Evolutionary conservation across 768 basidiomycete genomes (phyloP), one percentile per base, ranked within the genome.

Genomic region (Hemileccinum impolitum): DNA sequence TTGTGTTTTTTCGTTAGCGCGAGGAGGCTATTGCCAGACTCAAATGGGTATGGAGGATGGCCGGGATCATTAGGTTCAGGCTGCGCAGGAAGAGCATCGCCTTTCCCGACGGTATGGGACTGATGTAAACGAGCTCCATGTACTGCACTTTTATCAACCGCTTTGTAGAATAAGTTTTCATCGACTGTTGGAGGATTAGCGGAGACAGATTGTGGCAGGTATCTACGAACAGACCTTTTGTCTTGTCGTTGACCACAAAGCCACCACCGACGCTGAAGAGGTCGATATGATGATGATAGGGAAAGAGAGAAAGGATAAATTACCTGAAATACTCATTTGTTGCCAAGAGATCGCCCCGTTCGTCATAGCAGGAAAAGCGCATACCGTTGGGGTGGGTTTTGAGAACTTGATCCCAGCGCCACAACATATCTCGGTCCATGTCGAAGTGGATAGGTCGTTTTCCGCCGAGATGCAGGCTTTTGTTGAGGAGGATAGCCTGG

Each of bases 151-250:
- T 94, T 93, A 67, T 94, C 82, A 23, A 94, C 88, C 15, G 89
- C 84, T 67, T 91, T 92, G 76, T 96, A 97, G 65, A 90, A 97
- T 53, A 96, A 63, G 63, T 97, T 97, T 71, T 97, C 94, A 57
- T 92, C 92, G 47, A 85, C 90, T 88, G 48, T 1, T 35, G 43
- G 4, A 48, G 40, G 11, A 32, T 63, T 4, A 41, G 48, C 12
- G 12, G 31, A 44, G 43, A 48, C 12, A 34, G 10, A 19, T 38
- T 36, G 21, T 10, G 15, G 25, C 5, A n/a, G 6, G 39, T 34
- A 39, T 21, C 11, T 14, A 38, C 54, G 50, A 55, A 85, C 89
- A 50, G 56, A 85, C 89, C 84, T 75, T 94, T 87, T 2, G 93
- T 96, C 65, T 92, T 89, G 35, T 94, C 90, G 59, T 96, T 96